Evolutionary conservation across 148 eudicot species (phyloP).

Genomic region (Beta vulgaris): DNA sequence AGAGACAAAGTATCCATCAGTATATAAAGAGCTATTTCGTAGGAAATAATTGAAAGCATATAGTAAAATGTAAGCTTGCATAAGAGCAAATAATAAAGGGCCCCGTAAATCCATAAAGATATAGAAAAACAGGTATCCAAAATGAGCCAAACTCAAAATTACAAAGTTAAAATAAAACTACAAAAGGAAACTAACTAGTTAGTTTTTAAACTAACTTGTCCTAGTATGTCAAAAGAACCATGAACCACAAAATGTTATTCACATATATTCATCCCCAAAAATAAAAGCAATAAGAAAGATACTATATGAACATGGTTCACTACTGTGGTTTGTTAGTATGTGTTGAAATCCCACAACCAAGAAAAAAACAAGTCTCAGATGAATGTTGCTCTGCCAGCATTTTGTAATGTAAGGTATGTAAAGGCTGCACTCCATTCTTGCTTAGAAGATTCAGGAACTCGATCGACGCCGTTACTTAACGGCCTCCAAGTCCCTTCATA

Average conservation of each 20-base stretch:
- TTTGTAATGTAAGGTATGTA: slow-evolving; percentile 36
- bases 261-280: slow-evolving; percentile 1
- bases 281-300: background rate
- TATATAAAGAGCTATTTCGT: too few species aligned
- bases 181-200: slow-evolving; percentile 10
- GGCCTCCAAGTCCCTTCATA: slow-evolving; percentile 48
- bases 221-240: slow-evolving; percentile 4
- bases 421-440: slow-evolving; percentile 58
- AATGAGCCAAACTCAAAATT: background rate
- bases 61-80: too few species aligned
- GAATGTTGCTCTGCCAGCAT: background rate
- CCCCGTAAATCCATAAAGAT: too few species aligned
- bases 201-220: background rate
- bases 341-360: background rate
- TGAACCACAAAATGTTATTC: slow-evolving; percentile 17
- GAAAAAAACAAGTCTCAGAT: background rate
- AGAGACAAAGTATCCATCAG: too few species aligned
- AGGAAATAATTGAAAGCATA: too few species aligned
- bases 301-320: slow-evolving; percentile 8
- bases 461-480: slow-evolving; percentile 27
- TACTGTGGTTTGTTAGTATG: slow-evolving; percentile 13
- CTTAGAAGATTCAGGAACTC: slow-evolving; percentile 42
- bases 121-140: too few species aligned
- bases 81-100: too few species aligned
- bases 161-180: slow-evolving; percentile 3